A percentile compares a stretch with the other conserved stretches of the same genome.
These are phyloP conservation scores for Emydomyces testavorans DNA, from an alignment of 2,329 filamentous ascomycete genomes.

Conservation along the genomic window DNA sequence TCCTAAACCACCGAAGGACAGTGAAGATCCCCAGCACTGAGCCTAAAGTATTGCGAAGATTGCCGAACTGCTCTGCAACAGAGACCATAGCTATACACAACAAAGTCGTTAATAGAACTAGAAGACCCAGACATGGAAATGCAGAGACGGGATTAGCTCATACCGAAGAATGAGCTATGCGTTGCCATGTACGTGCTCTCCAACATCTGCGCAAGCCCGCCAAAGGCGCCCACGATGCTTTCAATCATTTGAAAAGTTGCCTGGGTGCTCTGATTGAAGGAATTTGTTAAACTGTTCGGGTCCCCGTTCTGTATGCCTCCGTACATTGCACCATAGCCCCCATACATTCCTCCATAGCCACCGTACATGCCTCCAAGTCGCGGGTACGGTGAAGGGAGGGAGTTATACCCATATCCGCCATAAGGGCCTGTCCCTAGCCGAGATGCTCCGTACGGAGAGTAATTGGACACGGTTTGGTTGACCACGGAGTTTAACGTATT, in stretches of 20 bases:
- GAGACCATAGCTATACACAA: constrained; percentile 72
- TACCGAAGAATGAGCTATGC: constrained; percentile 96
- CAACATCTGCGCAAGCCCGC: constrained; percentile 96
- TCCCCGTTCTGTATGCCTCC: constrained; percentile 41
- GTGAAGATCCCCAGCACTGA: constrained; percentile 94
- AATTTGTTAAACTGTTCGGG: constrained; percentile 86
- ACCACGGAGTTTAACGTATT: constrained; percentile 65
- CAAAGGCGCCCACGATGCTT: constrained; percentile 90
- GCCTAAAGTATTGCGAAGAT: constrained; percentile 81
- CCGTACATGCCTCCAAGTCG: constrained; percentile 39
- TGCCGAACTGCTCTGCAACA: constrained; percentile 93
- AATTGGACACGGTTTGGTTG: constrained; percentile 77
- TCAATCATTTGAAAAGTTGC: constrained; percentile 98
- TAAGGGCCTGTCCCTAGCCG: constrained; percentile 45
- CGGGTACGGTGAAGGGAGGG: constrained; percentile 46
- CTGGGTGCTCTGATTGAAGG: constrained; percentile 87
- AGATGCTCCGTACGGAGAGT: constrained; percentile 53
- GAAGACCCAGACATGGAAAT: not conserved
- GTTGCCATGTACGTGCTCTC: constrained; percentile 99
- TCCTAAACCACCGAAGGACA: constrained; percentile 86
- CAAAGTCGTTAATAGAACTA: constrained; percentile 12
- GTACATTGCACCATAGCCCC: constrained; percentile 34
- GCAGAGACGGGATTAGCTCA: constrained; percentile 26
- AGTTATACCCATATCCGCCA: constrained; percentile 40
- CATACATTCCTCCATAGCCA: constrained; percentile 35